These are phyloP conservation scores for Dothistroma pini DNA, from an alignment of 2,329 filamentous ascomycete genomes.

Conservation along the genomic window DNA sequence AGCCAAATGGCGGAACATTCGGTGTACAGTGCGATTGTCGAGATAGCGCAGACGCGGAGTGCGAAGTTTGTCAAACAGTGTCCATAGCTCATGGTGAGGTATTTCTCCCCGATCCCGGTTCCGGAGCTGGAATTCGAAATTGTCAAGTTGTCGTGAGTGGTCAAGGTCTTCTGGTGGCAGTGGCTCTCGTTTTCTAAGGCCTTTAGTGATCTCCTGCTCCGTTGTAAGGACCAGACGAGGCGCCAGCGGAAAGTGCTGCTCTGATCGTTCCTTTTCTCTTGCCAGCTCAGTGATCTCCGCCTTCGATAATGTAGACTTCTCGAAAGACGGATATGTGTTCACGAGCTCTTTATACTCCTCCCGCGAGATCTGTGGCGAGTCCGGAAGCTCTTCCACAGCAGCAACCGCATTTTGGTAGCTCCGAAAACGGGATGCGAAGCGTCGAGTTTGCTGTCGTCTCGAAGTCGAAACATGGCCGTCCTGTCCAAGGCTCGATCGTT, in stretches of 20 bases:
- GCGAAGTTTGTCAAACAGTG: conserved; percentile 52
- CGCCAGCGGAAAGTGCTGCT: conserved; percentile 22
- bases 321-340: conserved; percentile 41
- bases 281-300: not conserved
- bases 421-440: not conserved
- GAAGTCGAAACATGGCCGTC: not conserved
- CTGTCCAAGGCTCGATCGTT: not conserved
- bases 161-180: conserved; percentile 23
- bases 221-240: conserved; percentile 31
- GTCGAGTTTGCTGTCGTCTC: not conserved
- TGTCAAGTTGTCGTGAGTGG: conserved; percentile 21
- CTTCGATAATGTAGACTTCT: conserved; percentile 1
- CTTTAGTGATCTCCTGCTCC: conserved; percentile 24
- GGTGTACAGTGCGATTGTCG: conserved; percentile 52
- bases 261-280: conserved; percentile 1
- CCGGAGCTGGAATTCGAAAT: conserved; percentile 14
- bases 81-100: conserved; percentile 42
- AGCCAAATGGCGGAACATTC: conserved; percentile 66
- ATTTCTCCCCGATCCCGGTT: conserved; percentile 16
- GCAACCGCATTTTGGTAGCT: not conserved
- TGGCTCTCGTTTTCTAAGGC: conserved; percentile 12
- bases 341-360: conserved; percentile 48
- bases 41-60: conserved; percentile 53
- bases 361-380: conserved; percentile 34
- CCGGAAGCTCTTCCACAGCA: conserved; percentile 8